Base-by-base conservation (phyloP, 805 yeast genomes). In the Candida ficus region DNA sequence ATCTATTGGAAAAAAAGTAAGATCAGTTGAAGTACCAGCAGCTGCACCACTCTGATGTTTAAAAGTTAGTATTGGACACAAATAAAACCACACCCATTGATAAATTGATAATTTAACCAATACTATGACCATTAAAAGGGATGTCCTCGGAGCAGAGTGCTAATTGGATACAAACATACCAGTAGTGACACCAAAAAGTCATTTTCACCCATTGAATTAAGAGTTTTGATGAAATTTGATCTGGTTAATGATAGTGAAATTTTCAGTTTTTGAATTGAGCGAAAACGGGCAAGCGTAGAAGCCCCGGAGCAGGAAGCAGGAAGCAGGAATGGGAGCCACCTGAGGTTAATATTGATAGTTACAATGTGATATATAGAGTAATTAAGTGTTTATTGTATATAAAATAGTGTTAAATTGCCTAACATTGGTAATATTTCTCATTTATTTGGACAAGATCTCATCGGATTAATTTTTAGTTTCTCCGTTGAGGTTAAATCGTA, bases 1-100 rank as follows among this genome's bases (percentile, higher is more conserved):
- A 54, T 93, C 99, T 29, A 93, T 87, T 12, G 99, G 99, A 68
- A 91, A 93, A 63, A 93, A 93, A 4, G 83, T 88, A 29, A 93
- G 68, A 64, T 93, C 99, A 1, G 97, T 90, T 6, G 95, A 81
- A 2, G 96, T 93, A 13, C 99, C 99, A 6, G 99, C 96, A 44
- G 93, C 81, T 7, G 86, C 99, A 29, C 99, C 99, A 55, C 90
- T 80, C 73, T 56, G 28, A 18, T 7, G 22, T 7, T 6, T 9
- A 7, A 11, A 18, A 7, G 35, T 26, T 38, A 34, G 35, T 33
- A 23, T 20, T 35, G 7, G 28, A 13, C 7, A 14, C 17, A 7
- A 8, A 21, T 21, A 9, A 22, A 9, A 16, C n/a, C 5, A 28
- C 25, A 27, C 31, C 38, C 38, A 35, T 19, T n/a, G 10, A 4